Conservation (phyloP, 176 grass and related monocot genomes). For the Pontederia paniculata region DNA sequence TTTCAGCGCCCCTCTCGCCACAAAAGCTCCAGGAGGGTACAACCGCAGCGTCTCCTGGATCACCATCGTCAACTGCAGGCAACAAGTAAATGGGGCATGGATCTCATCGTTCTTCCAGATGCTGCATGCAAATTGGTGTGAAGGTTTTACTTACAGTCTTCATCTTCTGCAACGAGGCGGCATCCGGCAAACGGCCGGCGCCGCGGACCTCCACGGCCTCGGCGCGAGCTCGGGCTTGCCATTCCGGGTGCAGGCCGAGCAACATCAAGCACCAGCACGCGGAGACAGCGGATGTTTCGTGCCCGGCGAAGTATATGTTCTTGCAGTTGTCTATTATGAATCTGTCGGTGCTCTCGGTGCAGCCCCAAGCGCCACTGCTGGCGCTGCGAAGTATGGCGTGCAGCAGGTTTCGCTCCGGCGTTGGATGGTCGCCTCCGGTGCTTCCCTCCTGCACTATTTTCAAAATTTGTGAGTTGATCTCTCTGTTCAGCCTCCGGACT, state of each 20-base stretch:
- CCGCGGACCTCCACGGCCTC: conserved; percentile 46
- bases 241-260: conserved; percentile 74
- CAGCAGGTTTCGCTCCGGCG: conserved; percentile 46
- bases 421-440: conserved; percentile 15
- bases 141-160: conserved; percentile 42
- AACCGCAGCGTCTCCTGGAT: conserved; percentile 83
- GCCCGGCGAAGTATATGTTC: conserved; percentile 94
- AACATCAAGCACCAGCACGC: conserved; percentile 87
- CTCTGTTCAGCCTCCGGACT: conserved; percentile 66
- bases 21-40: conserved; percentile 83
- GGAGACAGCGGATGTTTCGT: conserved; percentile 83
- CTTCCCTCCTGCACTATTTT: conserved; percentile 50
- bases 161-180: conserved; percentile 74
- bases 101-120: background rate
- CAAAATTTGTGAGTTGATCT: conserved; percentile 61
- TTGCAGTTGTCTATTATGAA: conserved; percentile 99
- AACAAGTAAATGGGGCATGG: conserved; percentile 7
- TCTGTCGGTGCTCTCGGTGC: conserved; percentile 32
- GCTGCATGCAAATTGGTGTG: background rate
- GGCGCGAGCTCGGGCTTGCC: conserved; percentile 54
- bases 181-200: conserved; percentile 20
- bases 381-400: conserved; percentile 57
- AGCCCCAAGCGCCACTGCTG: conserved; percentile 29
- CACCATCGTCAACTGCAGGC: conserved; percentile 72
- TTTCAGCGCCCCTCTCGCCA: conserved; percentile 66